phyloP scores from a whole-genome alignment of 2,329 filamentous ascomycete genomes.

The Colletotrichum gloeosporioides region DNA sequence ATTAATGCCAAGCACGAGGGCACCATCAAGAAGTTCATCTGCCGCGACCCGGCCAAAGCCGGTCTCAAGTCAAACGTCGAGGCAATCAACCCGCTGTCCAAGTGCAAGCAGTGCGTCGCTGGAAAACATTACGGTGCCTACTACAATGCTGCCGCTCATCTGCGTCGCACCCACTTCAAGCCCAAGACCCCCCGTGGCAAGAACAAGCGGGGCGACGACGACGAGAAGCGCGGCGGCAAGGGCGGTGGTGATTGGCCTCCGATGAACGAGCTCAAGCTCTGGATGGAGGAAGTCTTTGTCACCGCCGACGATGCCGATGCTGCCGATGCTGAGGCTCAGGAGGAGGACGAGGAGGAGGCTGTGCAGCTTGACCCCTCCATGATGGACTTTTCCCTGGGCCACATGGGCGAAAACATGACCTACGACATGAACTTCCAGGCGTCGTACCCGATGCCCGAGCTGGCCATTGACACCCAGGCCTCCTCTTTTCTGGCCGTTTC shows the following conservation, averaged over 20 bases:
- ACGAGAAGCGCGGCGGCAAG: conserved; percentile 60
- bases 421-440: conserved; percentile 8
- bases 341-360: conserved; percentile 28
- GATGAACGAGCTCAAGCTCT: conserved; percentile 63
- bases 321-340: conserved; percentile 24
- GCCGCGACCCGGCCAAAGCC: conserved; percentile 54
- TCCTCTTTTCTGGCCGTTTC: conserved; percentile 5
- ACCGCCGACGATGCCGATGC: conserved; percentile 37
- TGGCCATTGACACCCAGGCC: conserved; percentile 17
- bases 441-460: conserved; percentile 14
- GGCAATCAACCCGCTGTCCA: conserved; percentile 69
- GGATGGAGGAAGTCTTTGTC: conserved; percentile 61
- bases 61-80: conserved; percentile 48
- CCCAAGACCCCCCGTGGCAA: conserved; percentile 57
- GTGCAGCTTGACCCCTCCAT: conserved; percentile 4
- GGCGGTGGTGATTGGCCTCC: conserved; percentile 59
- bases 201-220: conserved; percentile 39
- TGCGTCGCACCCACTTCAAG: conserved; percentile 88
- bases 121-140: conserved; percentile 87
- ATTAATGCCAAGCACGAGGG: conserved; percentile 67
- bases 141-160: conserved; percentile 93
- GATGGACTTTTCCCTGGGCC: conserved; percentile 13
- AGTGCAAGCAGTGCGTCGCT: conserved; percentile 83
- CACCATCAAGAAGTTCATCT: conserved; percentile 62
- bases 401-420: conserved; percentile 18